Conservation (phyloP, 225 moss, liverwort and hornwort species). For the Physcomitrellopsis africana region DNA sequence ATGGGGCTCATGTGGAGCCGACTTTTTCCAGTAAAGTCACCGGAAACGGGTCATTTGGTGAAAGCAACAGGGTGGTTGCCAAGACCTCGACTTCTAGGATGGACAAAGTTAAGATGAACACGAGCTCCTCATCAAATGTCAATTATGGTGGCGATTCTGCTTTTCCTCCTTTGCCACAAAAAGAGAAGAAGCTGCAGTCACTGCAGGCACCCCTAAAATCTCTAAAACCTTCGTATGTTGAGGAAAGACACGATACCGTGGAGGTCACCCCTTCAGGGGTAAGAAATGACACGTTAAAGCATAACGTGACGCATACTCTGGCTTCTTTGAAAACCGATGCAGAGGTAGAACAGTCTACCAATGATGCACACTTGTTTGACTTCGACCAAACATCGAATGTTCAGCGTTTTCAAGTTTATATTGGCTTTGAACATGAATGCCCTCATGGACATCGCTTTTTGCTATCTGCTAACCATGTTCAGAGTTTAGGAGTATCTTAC, state of each 20-base stretch:
- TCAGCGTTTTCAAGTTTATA: slow-evolving; percentile 59
- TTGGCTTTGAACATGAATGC: slow-evolving; percentile 98
- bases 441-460: slow-evolving; percentile 94
- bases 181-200: slow-evolving; percentile 59
- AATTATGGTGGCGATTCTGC: slow-evolving; percentile 88
- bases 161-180: slow-evolving; percentile 87
- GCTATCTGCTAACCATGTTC: slow-evolving; percentile 60
- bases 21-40: slow-evolving; percentile 62
- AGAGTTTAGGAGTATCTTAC: slow-evolving; percentile 48
- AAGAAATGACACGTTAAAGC: slow-evolving; percentile 33
- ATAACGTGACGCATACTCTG: slow-evolving; percentile 40
- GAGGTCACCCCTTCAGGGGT: slow-evolving; percentile 42
- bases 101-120: slow-evolving; percentile 42
- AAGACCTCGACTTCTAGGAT: slow-evolving; percentile 38
- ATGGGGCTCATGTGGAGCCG: slow-evolving; percentile 37
- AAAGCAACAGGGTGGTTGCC: slow-evolving; percentile 40
- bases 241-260: slow-evolving; percentile 53
- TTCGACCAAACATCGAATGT: slow-evolving; percentile 32
- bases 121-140: slow-evolving; percentile 56
- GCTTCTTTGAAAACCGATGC: slow-evolving; percentile 42
- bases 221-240: slow-evolving; percentile 38
- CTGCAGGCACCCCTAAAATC: slow-evolving; percentile 44
- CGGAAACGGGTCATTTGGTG: slow-evolving; percentile 51
- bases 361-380: slow-evolving; percentile 33
- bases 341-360: slow-evolving; percentile 37